Conservation (phyloP, 208 protist species). For the Leishmania guyanensis region DNA sequence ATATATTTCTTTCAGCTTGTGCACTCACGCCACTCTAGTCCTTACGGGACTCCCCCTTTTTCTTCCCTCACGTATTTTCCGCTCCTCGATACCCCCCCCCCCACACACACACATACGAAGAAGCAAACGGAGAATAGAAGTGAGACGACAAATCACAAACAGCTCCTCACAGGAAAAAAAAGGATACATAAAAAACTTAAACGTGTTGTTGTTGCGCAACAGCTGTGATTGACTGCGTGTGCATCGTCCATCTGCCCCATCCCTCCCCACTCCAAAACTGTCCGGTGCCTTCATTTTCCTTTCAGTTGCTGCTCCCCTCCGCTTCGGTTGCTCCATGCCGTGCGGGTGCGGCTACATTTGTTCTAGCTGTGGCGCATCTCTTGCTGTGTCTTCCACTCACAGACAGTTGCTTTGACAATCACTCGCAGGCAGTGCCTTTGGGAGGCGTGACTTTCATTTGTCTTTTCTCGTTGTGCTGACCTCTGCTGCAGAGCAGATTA, state of each 20-base stretch:
- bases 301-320: background rate
- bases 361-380: background rate
- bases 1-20: background rate
- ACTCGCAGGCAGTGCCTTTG: background rate
- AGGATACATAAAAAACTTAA: background rate
- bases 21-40: background rate
- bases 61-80: background rate
- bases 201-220: background rate
- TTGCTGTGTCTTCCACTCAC: background rate
- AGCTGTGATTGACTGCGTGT: background rate
- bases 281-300: background rate
- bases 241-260: background rate
- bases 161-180: background rate
- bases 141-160: background rate
- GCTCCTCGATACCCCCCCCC: background rate
- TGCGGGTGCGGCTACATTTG: background rate
- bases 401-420: background rate
- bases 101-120: background rate
- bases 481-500: background rate
- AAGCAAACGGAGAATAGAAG: background rate
- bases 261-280: background rate
- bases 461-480: constrained; percentile 10
- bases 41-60: background rate
- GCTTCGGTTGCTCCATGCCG: background rate
- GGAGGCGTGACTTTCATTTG: constrained; percentile 6